Base-by-base conservation (phyloP, 176 grass and related monocot genomes). In the Paspalum notatum region DNA sequence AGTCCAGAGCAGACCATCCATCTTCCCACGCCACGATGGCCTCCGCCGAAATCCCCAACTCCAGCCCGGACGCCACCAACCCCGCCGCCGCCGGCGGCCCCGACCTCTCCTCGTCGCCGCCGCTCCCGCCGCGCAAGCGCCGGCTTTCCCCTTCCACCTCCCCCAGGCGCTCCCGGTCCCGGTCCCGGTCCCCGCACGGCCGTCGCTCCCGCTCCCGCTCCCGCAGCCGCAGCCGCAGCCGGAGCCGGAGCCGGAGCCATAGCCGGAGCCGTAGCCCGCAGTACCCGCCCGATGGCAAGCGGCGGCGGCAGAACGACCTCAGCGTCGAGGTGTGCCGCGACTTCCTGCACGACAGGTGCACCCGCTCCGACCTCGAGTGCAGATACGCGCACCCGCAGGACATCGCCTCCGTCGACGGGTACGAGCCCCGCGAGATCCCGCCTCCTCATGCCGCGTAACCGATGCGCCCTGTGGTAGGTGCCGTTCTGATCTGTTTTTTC, bases 321-420 rank as follows among this genome's bases (percentile, higher is more conserved):
- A 84, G 40, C 8, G 80, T 94, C 14, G 78, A 85, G 53, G 80
- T 58, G 49, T 94, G 92, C 80, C 88, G 78, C 62, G 89, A 89
- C 66, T 91, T 84, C 86, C 70, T 91, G 39, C 86, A 80, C 74
- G 69, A 85, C 9, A 68, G 76, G 63, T 94, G 89, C 80, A 45
- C 65, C 18, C 92, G 85, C 74, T 15, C 88, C 78, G 79, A 85
- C 70, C 59, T 87, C 59, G 85, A 94, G 58, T 94, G 89, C 86
- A 91, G 66, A 81, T 89, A 87, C 54, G 92, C 92, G 41, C 89
- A 91, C 84, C 92, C 92, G 54, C 92, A 90, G 65, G 74, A 65
- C 27, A 62, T 80, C 66, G 76, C 89, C 42, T 27, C 75, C 74
- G 76, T 94, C 83, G 86, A 94, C 32, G n/a, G 78, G 89, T 94